Evolutionary conservation across 179 eudicot species (phyloP), one percentile per base, ranked within the genome.

Genomic region (Carnegiea gigantea): DNA sequence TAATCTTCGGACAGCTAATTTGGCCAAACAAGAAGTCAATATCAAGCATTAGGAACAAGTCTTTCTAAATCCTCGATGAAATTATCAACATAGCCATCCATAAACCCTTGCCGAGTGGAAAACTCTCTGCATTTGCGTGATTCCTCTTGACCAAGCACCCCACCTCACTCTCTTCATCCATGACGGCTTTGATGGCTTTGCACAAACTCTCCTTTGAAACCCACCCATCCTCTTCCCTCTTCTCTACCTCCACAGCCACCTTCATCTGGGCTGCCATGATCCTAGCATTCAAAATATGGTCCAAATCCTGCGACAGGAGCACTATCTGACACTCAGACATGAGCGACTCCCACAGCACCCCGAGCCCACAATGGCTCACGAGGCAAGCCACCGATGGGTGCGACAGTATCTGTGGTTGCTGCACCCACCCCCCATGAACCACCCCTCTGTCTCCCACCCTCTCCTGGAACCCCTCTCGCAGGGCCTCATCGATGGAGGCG

Each of bases 331-430:
- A 36, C 9, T 84, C 81, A 15, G 91, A 86, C 85, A 83, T 82
- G 71, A 93, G 51, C 2, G 89, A 77, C 88, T 93, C 98, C 97
- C 98, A 93, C 98, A 93, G 91, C 0, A 96, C 90, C n/a, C 98
- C 98, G 54, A 91, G 91, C 73, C 98, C 96, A 79, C 94, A 90
- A 59, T 92, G 94, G 82, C 81, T 92, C 85, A 92, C 93, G 57
- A 93, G 92, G 72, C 98, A 93, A 73, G 94, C 96, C 3, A 93
- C 88, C 2, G 98, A 88, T 7, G 83, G 83, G 70, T 93, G 96
- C 9, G 38, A 77, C 24, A 93, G 70, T 28, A 92, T 74, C 40
- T 80, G 75, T 0, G 90, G 78, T 30, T 93, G 96, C 51, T 86
- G 92, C 46, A 93, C 92, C 96, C 94, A 90, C 9, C 85, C 97